Evolutionary conservation across 23 red algal genomes (phyloP).

Genomic region (Pyropia haitanensis): DNA sequence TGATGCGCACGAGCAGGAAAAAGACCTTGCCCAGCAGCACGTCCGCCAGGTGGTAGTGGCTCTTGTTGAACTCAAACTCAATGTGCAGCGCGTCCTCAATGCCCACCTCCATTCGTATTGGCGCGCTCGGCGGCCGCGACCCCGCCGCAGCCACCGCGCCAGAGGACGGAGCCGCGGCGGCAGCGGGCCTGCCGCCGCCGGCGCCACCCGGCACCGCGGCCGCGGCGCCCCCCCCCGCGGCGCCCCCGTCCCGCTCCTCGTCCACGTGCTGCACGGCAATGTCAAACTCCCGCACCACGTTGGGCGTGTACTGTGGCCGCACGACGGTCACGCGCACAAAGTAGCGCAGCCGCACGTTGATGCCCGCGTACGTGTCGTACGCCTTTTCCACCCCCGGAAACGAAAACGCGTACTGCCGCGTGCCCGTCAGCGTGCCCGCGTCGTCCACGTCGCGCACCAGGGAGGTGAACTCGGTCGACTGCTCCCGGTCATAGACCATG

Average conservation of each 20-base stretch:
- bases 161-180: too few relatives aligned
- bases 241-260: conserved; percentile 24
- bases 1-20: conserved; percentile 84
- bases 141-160: too few relatives aligned
- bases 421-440: conserved; percentile 43
- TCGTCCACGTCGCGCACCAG: conserved; percentile 77
- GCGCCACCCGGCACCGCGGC: conserved; percentile 10
- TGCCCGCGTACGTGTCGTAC: conserved; percentile 92
- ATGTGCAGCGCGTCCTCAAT: conserved; percentile 97
- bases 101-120: conserved; percentile 88
- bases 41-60: conserved; percentile 71
- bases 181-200: background rate
- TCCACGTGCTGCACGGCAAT: conserved; percentile 61
- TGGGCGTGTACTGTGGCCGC: conserved; percentile 45
- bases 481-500: conserved; percentile 88
- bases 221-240: background rate
- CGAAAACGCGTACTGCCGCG: conserved; percentile 52
- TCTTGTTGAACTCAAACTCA: conserved; percentile 86
- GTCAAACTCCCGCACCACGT: conserved; percentile 55
- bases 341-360: conserved; percentile 83
- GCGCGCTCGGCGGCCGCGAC: background rate
- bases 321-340: conserved; percentile 72
- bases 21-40: conserved; percentile 87
- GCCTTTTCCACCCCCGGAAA: conserved; percentile 81
- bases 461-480: conserved; percentile 74